Base-by-base conservation (phyloP, 352 stramenopile species). In the Phytophthora ramorum region DNA sequence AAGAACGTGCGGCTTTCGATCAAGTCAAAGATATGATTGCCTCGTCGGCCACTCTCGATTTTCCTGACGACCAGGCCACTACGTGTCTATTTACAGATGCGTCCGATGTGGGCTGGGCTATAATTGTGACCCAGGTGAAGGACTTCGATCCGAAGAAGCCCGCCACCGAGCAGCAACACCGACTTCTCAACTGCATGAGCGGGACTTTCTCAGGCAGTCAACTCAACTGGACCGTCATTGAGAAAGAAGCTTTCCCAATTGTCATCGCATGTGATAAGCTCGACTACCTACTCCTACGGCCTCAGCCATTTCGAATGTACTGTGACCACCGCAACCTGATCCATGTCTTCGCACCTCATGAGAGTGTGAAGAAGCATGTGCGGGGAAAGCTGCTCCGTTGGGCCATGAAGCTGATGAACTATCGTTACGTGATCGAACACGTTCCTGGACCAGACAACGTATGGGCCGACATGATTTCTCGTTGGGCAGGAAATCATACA, bases 71-170 rank as follows among this genome's bases (percentile, higher is more conserved):
- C 14, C 1, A 30, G 2, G 35, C 51, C 2, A 48, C 20, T n/a
- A 41, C 51, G 1, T 49, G 37, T 19, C 12, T 58, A 3, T 49
- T 58, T 22, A 58, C 38, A 0, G 51, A 58, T 17, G 51, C 51
- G 19, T 30, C 6, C 2, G 38, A 50, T 17, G 22, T 59, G 8
- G 35, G 52, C 2, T 58, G 24, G 16, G 10, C 51, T 4, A 3
- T 41, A 0, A 41, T 61, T 22, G 43, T 61, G 3, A 45, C 53
- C 3, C 53, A 61, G 46, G 53, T 52, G 1, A 45, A 5, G 26
- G 7, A 52, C 7, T 61, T 37, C n/a, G 52, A 59, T n/a, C 13
- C 26, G 0, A 43, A n/a, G 4, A 5, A 7, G n/a, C 41, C 41
- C 2, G 53, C 16, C 0, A 44, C 7, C 2, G 30, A 35, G 2